Evolutionary conservation across 2,329 filamentous ascomycete species (phyloP), one percentile per base, ranked within the genome.

Genomic region (Pyricularia grisea): DNA sequence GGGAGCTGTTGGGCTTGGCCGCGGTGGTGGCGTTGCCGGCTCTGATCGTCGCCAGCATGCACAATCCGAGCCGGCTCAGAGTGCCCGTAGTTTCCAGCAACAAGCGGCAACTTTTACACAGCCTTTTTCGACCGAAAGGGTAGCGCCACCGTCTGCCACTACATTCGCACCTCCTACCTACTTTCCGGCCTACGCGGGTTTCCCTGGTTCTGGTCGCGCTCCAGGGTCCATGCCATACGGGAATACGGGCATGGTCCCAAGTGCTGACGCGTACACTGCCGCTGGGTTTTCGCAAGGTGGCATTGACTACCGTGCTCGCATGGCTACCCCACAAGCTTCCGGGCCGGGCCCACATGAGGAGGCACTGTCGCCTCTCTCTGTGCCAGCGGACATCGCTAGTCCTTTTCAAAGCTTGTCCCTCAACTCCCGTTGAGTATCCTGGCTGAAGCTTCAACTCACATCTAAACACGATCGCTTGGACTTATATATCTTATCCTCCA

Each of bases 371-470:
- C 74, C 79, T 72, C 78, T 85, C 69, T 76, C 77, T 67, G 77
- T 78, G 33, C 83, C 83, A 74, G 81, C 83, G 66, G 88, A 91
- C 67, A 92, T 90, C 89, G 79, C 84, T 30, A 80, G 81, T 68
- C 79, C 84, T 6, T 92, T 92, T 76, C 90, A 93, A 76, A 87
- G 90, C 11, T 80, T 93, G 23, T 93, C 91, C 2, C 84, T 93
- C 71, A 91, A 91, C 75, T 86, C 87, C 72, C 84, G 85, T 71
- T 87, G 75, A 79, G 71, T 14, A 58, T 31, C 33, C 66, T 58
- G 50, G 61, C 33, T 30, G 33, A 50, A 25, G 10, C 28, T n/a
- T 36, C 63, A 28, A 14, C 20, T 42, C n/a, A 64, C 27, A 67
- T 67, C 71, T 63, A 73, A 72, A 36, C 73, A 70, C 73, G 74